phyloP scores from a whole-genome alignment of 768 basidiomycete genomes.

The Exidia glandulosa region DNA sequence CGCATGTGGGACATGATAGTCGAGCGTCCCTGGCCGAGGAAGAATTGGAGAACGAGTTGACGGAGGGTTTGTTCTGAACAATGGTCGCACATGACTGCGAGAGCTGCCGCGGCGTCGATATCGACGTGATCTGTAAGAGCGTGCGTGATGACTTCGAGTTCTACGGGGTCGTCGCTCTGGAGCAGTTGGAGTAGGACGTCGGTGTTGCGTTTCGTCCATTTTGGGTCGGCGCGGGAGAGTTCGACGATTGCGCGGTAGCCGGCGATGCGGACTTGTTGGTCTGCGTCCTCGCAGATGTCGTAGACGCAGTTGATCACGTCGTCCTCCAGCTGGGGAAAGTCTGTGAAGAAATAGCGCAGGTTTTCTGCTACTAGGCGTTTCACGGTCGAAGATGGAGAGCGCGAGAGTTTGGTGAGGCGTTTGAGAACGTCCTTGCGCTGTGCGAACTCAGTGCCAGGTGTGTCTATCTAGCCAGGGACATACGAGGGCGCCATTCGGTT shows the following conservation, averaged over 20 bases:
- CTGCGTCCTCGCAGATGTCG: constrained; percentile 65
- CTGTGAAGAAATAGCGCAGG: constrained; percentile 47
- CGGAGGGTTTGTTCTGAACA: constrained; percentile 33
- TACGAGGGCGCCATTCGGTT: neutral
- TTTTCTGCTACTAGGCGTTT: constrained; percentile 49
- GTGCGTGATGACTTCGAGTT: constrained; percentile 49
- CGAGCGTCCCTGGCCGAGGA: constrained; percentile 17
- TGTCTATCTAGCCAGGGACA: too few species aligned
- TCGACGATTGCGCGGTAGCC: constrained; percentile 53
- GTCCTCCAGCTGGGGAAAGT: constrained; percentile 64
- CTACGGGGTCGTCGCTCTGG: constrained; percentile 61
- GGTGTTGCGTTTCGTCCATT: constrained; percentile 58
- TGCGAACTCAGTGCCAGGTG: too few species aligned
- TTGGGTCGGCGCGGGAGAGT: constrained; percentile 36
- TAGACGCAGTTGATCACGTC: constrained; percentile 68
- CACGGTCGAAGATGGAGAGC: constrained; percentile 32
- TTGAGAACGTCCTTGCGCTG: constrained; percentile 18
- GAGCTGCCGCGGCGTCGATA: constrained; percentile 46
- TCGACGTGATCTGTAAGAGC: constrained; percentile 53
- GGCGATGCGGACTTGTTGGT: constrained; percentile 47
- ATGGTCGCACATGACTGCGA: constrained; percentile 63
- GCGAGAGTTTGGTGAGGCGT: constrained; percentile 43
- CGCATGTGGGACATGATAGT: constrained; percentile 20
- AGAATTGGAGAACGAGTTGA: constrained; percentile 47
- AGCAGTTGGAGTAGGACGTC: constrained; percentile 68